These are phyloP conservation scores for Pseudogymnoascus sp. DNA, from an alignment of 2,329 filamentous ascomycete genomes.

Conservation along the genomic window DNA sequence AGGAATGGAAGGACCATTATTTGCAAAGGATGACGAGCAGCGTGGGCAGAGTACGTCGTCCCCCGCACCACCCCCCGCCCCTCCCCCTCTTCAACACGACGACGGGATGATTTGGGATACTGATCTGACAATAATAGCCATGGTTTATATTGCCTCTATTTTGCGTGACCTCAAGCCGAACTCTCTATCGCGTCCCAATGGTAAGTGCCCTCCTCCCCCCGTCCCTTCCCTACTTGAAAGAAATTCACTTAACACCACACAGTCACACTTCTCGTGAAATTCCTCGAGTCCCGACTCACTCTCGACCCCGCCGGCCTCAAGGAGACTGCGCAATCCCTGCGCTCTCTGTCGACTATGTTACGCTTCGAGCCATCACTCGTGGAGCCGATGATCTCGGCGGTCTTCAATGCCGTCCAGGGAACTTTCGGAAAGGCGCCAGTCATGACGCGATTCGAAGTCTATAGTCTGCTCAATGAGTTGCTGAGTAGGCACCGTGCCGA, in stretches of 20 bases:
- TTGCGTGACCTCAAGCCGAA: not conserved
- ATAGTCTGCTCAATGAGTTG: conserved; percentile 4
- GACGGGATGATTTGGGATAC: not conserved
- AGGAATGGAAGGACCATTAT: not conserved
- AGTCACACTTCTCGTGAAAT: conserved; percentile 7
- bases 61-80: too few species aligned
- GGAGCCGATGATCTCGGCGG: not conserved
- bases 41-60: not conserved
- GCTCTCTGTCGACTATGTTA: not conserved
- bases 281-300: not conserved
- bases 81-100: not conserved
- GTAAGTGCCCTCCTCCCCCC: not conserved
- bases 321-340: not conserved
- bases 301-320: conserved; percentile 6
- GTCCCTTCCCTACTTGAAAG: not conserved
- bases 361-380: not conserved
- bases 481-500: not conserved
- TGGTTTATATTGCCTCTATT: conserved; percentile 6
- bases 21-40: not conserved
- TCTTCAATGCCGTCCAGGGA: not conserved
- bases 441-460: conserved; percentile 3
- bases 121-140: not conserved
- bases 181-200: not conserved
- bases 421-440: not conserved
- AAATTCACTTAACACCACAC: not conserved